phyloP scores from a whole-genome alignment of 441 rosid species.

The Omphalea diandra region DNA sequence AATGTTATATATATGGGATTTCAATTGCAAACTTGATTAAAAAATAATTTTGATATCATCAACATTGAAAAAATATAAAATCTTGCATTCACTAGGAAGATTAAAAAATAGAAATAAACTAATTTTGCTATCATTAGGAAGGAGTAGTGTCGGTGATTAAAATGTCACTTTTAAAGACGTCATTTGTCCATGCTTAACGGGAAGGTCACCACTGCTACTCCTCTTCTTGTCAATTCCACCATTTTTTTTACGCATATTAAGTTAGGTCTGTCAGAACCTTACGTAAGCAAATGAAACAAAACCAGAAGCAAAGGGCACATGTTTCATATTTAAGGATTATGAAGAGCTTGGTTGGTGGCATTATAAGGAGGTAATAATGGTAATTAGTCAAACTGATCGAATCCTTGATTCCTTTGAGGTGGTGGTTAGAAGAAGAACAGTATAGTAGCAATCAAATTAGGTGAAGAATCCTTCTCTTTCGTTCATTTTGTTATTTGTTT shows the following conservation, averaged over 20 bases:
- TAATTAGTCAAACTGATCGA: no score
- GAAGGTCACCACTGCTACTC: constrained; percentile 10
- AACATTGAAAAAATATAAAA: not conserved
- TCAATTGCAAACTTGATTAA: no score
- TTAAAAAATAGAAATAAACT: no score
- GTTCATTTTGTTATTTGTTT: no score
- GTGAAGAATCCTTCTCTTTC: no score
- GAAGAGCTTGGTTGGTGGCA: no score
- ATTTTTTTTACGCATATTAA: not conserved
- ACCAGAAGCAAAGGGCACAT: constrained; percentile 6
- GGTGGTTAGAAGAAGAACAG: no score
- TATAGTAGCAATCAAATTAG: no score
- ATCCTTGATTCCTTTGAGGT: no score
- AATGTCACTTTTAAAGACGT: constrained; percentile 5
- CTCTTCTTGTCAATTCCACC: not conserved
- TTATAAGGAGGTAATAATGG: no score
- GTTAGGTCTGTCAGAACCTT: not conserved
- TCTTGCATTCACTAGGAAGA: no score
- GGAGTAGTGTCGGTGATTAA: not conserved
- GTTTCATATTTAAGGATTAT: not conserved
- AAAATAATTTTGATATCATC: no score
- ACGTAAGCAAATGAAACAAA: not conserved
- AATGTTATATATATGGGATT: not conserved
- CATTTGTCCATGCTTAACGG: constrained; percentile 14
- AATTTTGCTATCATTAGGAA: constrained; percentile 1